Conservation (phyloP, 2,329 filamentous ascomycete genomes). For the Teratosphaeria pseudoeucalypti region DNA sequence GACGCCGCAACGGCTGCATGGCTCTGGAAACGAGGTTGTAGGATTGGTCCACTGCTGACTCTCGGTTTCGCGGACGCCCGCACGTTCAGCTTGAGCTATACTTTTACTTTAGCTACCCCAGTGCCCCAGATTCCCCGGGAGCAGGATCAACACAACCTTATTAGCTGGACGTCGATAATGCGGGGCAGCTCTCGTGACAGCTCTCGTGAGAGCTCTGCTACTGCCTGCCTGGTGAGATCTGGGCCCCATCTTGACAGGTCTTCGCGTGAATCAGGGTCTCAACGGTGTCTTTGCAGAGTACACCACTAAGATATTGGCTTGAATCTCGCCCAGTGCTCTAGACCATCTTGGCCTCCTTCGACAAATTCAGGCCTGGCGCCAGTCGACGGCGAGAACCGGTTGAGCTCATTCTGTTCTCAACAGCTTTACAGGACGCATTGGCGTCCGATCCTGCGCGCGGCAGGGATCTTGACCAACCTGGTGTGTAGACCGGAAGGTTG, state of each 20-base stretch:
- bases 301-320: background rate
- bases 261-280: background rate
- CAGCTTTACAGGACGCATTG: background rate
- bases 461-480: background rate
- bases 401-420: background rate
- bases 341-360: background rate
- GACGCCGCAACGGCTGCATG: background rate
- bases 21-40: background rate
- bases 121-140: background rate
- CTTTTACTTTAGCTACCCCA: background rate
- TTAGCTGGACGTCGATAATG: background rate
- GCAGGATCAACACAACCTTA: background rate
- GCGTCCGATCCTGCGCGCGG: background rate
- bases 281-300: background rate
- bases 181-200: background rate
- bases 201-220: background rate
- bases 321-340: background rate
- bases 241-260: background rate
- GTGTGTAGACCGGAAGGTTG: background rate
- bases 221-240: background rate
- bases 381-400: background rate
- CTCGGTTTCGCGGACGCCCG: background rate
- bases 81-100: background rate
- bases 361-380: background rate
- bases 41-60: background rate